Evolutionary conservation across 2,329 filamentous ascomycete species (phyloP).

Genomic region (Cladophialophora yegresii): DNA sequence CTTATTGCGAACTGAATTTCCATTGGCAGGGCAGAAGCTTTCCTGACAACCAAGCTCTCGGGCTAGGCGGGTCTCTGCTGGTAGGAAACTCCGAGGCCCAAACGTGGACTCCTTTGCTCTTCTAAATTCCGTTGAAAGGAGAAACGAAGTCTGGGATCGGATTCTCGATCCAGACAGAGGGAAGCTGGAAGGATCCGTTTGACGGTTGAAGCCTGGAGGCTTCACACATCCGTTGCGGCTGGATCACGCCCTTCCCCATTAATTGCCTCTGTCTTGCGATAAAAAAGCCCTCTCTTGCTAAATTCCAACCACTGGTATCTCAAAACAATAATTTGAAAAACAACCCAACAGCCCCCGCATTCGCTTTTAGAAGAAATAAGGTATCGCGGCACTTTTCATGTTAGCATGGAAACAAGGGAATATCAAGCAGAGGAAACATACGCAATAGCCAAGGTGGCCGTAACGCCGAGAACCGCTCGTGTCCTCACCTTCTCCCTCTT

Average conservation of each 20-base stretch:
- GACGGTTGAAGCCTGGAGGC: neutral
- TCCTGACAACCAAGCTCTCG: neutral
- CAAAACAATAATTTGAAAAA: slow-evolving; percentile 9
- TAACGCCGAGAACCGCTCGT: slow-evolving; percentile 81
- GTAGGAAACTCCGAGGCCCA: neutral
- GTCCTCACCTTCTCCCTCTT: slow-evolving; percentile 84
- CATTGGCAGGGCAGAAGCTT: neutral
- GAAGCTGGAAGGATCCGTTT: neutral
- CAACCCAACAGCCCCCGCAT: neutral
- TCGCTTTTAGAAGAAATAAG: slow-evolving; percentile 46
- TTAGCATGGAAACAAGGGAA: slow-evolving; percentile 34
- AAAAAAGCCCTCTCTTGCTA: neutral
- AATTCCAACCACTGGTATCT: slow-evolving; percentile 19
- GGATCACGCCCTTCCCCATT: neutral
- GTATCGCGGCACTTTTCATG: slow-evolving; percentile 47
- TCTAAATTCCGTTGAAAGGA: neutral
- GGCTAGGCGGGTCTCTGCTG: neutral
- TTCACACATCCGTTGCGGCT: neutral
- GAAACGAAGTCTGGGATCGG: neutral
- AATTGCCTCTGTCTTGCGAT: neutral
- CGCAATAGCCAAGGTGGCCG: slow-evolving; percentile 85
- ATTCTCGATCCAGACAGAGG: neutral
- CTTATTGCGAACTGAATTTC: neutral
- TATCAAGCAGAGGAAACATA: slow-evolving; percentile 56
- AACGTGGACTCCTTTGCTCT: neutral